Evolutionary conservation across 1,284 basidiomycete genomes (phyloP).

Genomic region (Sporisorium iseilematis-ciliati): DNA sequence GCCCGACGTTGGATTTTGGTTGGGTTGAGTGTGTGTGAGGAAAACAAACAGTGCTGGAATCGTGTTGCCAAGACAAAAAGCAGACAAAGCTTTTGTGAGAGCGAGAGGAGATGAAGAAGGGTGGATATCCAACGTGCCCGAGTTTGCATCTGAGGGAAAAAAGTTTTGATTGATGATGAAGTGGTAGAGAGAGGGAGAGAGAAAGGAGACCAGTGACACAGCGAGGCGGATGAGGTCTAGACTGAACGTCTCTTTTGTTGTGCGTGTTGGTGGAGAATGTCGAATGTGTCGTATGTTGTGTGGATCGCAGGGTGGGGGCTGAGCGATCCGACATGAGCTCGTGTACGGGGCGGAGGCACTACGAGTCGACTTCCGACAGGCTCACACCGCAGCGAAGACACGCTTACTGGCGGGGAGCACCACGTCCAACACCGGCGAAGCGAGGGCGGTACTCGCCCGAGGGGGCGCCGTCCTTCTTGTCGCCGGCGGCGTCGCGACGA

Average conservation of each 20-base stretch:
- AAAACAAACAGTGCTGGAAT: slow-evolving; percentile 18
- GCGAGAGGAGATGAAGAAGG: neutral
- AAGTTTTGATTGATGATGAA: slow-evolving; percentile 2
- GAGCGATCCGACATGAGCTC: neutral
- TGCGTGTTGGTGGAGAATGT: neutral
- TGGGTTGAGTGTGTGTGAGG: neutral
- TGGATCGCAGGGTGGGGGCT: neutral
- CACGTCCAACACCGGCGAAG: slow-evolving; percentile 67
- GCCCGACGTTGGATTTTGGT: slow-evolving; percentile 49
- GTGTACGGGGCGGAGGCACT: too few relatives aligned
- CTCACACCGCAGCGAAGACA: neutral
- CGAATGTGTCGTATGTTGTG: neutral
- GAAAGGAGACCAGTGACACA: slow-evolving; percentile 25
- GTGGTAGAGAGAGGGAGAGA: neutral
- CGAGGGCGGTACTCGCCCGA: slow-evolving; percentile 69
- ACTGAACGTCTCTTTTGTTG: slow-evolving; percentile 39
- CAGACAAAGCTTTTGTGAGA: neutral
- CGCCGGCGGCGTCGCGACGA: slow-evolving; percentile 59
- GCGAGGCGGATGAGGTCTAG: neutral
- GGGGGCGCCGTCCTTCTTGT: slow-evolving; percentile 68
- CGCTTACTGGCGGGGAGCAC: slow-evolving; percentile 64
- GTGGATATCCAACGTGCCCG: slow-evolving; percentile 40
- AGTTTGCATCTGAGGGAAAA: slow-evolving; percentile 24
- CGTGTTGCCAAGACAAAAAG: too few relatives aligned
- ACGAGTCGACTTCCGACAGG: neutral